phyloP scores from a whole-genome alignment of 768 basidiomycete species.

The Tylopilus plumbeoviolaceoides region DNA sequence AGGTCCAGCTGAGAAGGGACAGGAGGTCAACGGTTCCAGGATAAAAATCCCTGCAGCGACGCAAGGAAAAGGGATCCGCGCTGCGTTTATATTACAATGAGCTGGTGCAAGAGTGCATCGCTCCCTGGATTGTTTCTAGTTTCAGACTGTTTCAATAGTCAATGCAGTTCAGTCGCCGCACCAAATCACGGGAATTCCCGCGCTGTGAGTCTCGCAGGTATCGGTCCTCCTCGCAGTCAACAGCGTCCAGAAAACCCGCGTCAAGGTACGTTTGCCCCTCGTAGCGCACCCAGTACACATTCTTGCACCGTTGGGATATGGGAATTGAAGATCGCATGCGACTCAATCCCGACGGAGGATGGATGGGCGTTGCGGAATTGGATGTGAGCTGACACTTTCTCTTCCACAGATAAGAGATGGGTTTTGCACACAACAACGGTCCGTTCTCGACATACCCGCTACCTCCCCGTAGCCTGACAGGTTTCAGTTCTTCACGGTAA shows the following conservation, averaged over 20 bases:
- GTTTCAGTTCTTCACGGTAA: slow-evolving; percentile 79
- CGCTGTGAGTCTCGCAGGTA: background rate
- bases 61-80: background rate
- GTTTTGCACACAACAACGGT: slow-evolving; percentile 37
- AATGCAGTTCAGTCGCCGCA: slow-evolving; percentile 23
- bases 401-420: slow-evolving; percentile 30
- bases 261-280: slow-evolving; percentile 29
- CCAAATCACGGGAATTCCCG: slow-evolving; percentile 27
- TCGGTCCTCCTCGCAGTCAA: slow-evolving; percentile 16
- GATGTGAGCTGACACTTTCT: slow-evolving; percentile 21
- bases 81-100: no score
- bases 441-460: slow-evolving; percentile 25
- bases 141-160: no score
- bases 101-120: no score
- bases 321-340: background rate
- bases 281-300: background rate
- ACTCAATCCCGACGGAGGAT: slow-evolving; percentile 5
- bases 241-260: slow-evolving; percentile 30
- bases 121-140: no score
- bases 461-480: slow-evolving; percentile 12
- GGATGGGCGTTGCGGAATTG: slow-evolving; percentile 19
- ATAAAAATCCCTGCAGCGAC: background rate
- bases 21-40: no score
- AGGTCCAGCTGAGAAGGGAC: background rate
- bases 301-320: background rate